phyloP scores from a whole-genome alignment of 176 grass and related monocot species.

The Oryza meyeriana region DNA sequence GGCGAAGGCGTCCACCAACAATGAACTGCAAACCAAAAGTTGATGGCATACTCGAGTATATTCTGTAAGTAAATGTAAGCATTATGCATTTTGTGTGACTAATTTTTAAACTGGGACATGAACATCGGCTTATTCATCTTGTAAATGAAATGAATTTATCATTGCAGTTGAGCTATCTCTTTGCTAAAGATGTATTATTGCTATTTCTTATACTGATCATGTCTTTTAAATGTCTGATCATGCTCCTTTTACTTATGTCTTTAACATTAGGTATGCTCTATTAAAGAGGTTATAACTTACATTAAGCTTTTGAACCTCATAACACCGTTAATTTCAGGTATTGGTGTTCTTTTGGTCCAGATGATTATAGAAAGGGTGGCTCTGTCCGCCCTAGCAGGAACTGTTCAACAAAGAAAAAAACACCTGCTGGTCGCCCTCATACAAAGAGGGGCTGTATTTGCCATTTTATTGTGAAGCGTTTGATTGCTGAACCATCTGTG shows the following conservation, averaged over 20 bases:
- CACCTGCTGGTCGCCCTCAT: constrained; percentile 88
- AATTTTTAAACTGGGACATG: neutral
- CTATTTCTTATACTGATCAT: neutral
- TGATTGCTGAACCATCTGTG: constrained; percentile 86
- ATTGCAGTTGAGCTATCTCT: neutral
- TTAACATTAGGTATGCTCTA: neutral
- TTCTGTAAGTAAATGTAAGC: constrained; percentile 60
- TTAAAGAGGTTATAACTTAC: constrained; percentile 22
- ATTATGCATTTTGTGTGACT: neutral
- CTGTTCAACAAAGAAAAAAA: constrained; percentile 59
- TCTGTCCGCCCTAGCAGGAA: constrained; percentile 71
- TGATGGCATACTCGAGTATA: constrained; percentile 98
- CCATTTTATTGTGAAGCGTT: constrained; percentile 97
- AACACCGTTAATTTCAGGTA: constrained; percentile 55
- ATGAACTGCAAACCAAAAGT: constrained; percentile 90
- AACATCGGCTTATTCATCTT: neutral
- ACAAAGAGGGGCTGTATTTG: constrained; percentile 97
- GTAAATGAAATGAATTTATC: neutral
- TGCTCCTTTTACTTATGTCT: neutral
- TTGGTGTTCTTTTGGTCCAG: constrained; percentile 99
- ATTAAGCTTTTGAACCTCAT: constrained; percentile 15
- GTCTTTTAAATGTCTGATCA: neutral
- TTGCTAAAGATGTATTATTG: neutral
- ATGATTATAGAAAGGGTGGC: constrained; percentile 86
- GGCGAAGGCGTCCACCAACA: constrained; percentile 60